phyloP scores from a whole-genome alignment of 1,139 yeast genomes.

The Taphrina sp. region DNA sequence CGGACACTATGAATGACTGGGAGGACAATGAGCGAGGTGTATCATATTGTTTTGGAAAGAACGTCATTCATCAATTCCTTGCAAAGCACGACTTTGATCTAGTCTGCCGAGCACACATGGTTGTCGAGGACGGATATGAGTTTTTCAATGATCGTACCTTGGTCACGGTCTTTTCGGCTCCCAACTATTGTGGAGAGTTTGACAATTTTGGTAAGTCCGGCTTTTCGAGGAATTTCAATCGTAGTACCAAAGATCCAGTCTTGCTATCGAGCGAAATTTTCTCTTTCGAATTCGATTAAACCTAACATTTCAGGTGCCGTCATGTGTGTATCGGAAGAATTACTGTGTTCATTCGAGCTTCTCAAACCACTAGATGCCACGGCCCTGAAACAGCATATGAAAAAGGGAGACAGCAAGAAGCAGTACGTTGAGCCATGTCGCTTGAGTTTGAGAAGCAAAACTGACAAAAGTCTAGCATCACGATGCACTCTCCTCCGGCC shows the following conservation, averaged over 20 bases:
- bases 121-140: constrained; percentile 97
- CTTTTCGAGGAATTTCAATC: neutral
- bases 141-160: constrained; percentile 89
- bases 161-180: constrained; percentile 94
- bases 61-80: constrained; percentile 86
- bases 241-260: no score
- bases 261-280: no score
- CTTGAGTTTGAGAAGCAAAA: neutral
- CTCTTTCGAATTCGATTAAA: no score
- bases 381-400: constrained; percentile 87
- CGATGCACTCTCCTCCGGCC: constrained; percentile 30
- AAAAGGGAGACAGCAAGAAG: constrained; percentile 65
- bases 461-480: constrained; percentile 16
- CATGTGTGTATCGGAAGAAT: constrained; percentile 91
- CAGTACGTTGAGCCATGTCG: constrained; percentile 7
- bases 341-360: constrained; percentile 86
- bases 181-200: constrained; percentile 96
- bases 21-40: constrained; percentile 98
- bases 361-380: constrained; percentile 90
- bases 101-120: constrained; percentile 98
- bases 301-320: constrained; percentile 76
- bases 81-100: constrained; percentile 86
- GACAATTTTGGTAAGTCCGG: constrained; percentile 83
- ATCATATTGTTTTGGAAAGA: constrained; percentile 89
- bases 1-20: constrained; percentile 94